phyloP scores from a whole-genome alignment of 495 filamentous ascomycete genomes.

The Penicillium silybi region DNA sequence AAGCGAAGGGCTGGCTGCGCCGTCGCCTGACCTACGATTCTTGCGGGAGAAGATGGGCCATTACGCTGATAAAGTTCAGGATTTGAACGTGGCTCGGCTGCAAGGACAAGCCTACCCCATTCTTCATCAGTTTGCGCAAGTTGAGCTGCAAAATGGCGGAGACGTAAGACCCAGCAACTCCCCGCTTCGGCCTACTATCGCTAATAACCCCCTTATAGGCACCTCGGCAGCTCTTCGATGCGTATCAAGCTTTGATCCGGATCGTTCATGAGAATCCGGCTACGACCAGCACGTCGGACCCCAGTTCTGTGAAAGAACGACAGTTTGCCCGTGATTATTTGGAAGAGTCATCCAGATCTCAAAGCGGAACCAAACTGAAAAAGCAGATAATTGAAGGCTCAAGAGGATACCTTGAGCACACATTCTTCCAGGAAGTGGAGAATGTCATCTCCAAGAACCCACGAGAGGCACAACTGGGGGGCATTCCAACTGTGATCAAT shows the following conservation, averaged over 20 bases:
- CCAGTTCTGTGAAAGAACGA: constrained; percentile 62
- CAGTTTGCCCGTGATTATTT: constrained; percentile 71
- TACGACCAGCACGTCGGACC: constrained; percentile 46
- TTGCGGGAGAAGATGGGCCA: constrained; percentile 74
- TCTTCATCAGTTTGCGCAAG: constrained; percentile 63
- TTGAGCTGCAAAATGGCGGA: constrained; percentile 65
- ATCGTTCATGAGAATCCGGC: constrained; percentile 65
- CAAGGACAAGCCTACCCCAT: constrained; percentile 61
- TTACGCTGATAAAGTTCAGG: constrained; percentile 70
- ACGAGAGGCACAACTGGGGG: constrained; percentile 83
- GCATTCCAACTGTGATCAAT: constrained; percentile 78
- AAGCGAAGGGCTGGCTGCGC: constrained; percentile 32
- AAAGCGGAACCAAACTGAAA: constrained; percentile 55
- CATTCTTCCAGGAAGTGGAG: constrained; percentile 70
- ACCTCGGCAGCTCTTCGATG: constrained; percentile 65
- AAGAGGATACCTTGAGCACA: constrained; percentile 67
- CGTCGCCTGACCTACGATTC: constrained; percentile 64
- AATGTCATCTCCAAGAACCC: constrained; percentile 74
- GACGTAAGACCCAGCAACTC: constrained; percentile 41
- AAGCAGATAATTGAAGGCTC: constrained; percentile 76
- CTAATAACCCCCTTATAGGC: constrained; percentile 32
- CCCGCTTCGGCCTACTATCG: neutral
- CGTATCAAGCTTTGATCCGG: constrained; percentile 71
- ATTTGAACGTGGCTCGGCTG: constrained; percentile 70
- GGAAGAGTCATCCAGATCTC: constrained; percentile 62